A percentile compares a stretch with the other conserved stretches of the same genome.
These are phyloP conservation scores for Penicillium glabrum DNA, from an alignment of 2,329 filamentous ascomycete species.

Conservation along the genomic window DNA sequence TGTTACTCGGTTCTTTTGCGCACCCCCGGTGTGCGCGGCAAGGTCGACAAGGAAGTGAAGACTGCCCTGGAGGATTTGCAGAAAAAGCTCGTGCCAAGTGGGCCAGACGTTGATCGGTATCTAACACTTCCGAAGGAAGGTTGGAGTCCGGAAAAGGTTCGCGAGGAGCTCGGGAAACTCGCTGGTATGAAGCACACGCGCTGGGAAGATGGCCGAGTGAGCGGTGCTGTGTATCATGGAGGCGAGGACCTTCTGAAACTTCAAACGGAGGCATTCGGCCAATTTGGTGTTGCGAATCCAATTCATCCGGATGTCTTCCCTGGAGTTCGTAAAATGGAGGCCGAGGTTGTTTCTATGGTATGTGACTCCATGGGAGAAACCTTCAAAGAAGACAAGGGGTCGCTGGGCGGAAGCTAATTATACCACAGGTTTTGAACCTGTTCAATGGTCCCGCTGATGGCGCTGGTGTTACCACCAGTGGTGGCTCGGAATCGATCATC, in stretches of 20 bases:
- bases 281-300: constrained; percentile 93
- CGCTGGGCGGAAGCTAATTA: not conserved
- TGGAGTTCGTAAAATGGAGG: constrained; percentile 98
- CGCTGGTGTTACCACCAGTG: constrained; percentile 85
- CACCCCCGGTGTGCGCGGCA: constrained; percentile 78
- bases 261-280: constrained; percentile 89
- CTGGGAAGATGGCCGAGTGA: constrained; percentile 95
- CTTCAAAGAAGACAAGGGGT: not conserved
- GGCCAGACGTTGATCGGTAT: constrained; percentile 70
- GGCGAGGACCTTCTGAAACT: constrained; percentile 77
- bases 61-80: constrained; percentile 80
- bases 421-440: constrained; percentile 63
- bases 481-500: constrained; percentile 93
- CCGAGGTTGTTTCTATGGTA: constrained; percentile 96
- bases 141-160: constrained; percentile 75
- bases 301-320: constrained; percentile 99
- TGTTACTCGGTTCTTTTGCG: constrained; percentile 84
- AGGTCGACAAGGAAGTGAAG: constrained; percentile 80
- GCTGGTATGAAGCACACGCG: constrained; percentile 87
- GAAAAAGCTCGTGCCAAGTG: constrained; percentile 74
- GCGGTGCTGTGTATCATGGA: constrained; percentile 94
- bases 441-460: constrained; percentile 87
- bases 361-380: constrained; percentile 2
- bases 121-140: constrained; percentile 78
- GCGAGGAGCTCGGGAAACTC: constrained; percentile 75